Base-by-base conservation (phyloP, 2,329 filamentous ascomycete species). In the Arthrobotrys sphaeroides region DNA sequence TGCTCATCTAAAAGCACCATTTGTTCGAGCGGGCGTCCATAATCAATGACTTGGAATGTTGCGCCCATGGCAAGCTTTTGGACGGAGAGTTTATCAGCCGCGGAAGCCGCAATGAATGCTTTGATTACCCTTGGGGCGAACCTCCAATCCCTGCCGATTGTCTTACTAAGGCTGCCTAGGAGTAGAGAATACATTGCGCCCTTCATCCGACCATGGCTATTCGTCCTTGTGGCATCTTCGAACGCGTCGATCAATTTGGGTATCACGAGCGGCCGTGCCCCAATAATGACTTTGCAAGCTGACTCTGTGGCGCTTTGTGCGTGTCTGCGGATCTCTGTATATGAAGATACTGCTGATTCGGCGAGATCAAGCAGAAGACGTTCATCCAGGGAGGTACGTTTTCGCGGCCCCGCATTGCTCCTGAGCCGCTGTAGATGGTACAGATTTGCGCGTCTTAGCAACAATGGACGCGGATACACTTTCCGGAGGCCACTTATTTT, bases 401-500 rank as follows among this genome's bases (percentile, higher is more conserved):
- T 91, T 61, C 95, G 88, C 18, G 94, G 91, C 0, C 92, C 90
- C 26, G 94, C 91, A 79, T 98, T 99, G 83, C 97, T 94, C 79
- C 96, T 92, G 59, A 97, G 86, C n/a, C 95, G 90, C 81, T 97
- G 91, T 67, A 97, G 86, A 80, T 98, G 94, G 81, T 99, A 99
- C 1, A 96, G 91, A 81, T 97, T 94, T 13, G 95, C 95, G 77
- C 95, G 89, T 81, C 95, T 92, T 73, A 98, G 90, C 9, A 99
- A 87, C n/a, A 99, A 84, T 33, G 95, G 93, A 43, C 95, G 89
- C 10, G 95, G 95, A 80, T 99, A 99, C 61, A 91, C 89, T 81
- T 99, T 99, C 61, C 94, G 88, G 20, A 97, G 85, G 3, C 95
- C 95, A 78, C 91, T 96, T 81, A 97, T 92, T 83, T 97, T 97